Conservation (phyloP, 176 grass and related monocot species). For the Rhynchospora pubera region DNA sequence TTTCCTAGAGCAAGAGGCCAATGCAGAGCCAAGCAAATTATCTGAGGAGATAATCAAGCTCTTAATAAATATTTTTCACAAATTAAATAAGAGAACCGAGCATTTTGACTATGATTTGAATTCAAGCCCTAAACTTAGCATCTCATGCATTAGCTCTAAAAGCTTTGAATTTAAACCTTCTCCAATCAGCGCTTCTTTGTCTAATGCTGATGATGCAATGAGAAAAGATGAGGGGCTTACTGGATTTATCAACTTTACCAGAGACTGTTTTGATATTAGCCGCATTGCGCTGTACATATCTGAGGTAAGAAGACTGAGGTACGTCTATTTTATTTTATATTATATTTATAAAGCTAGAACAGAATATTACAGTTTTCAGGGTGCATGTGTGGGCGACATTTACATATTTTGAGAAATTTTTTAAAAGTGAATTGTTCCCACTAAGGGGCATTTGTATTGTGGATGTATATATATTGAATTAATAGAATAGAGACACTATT, state of each 20-base stretch:
- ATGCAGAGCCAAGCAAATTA: constrained; percentile 50
- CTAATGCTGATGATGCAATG: background rate
- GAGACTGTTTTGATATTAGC: constrained; percentile 44
- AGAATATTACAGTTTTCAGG: background rate
- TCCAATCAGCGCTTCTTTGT: background rate
- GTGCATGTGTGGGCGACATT: background rate
- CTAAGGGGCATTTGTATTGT: background rate
- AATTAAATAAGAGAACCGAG: constrained; percentile 35
- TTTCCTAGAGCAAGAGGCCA: constrained; percentile 17
- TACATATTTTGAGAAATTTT: background rate
- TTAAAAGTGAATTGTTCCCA: background rate
- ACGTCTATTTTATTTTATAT: constrained; percentile 16
- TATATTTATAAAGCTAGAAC: background rate
- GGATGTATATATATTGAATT: background rate
- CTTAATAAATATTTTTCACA: constrained; percentile 66
- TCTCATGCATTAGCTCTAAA: constrained; percentile 60
- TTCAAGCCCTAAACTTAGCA: constrained; percentile 39
- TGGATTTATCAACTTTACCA: constrained; percentile 41
- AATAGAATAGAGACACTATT: background rate
- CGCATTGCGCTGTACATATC: constrained; percentile 37
- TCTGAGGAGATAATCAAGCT: constrained; percentile 62
- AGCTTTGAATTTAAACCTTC: constrained; percentile 37
- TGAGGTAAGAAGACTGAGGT: constrained; percentile 75
- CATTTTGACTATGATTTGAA: constrained; percentile 15
- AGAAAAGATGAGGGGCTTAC: constrained; percentile 9